phyloP scores from a whole-genome alignment of 2,329 filamentous ascomycete species.

The Penicillium sp. region DNA sequence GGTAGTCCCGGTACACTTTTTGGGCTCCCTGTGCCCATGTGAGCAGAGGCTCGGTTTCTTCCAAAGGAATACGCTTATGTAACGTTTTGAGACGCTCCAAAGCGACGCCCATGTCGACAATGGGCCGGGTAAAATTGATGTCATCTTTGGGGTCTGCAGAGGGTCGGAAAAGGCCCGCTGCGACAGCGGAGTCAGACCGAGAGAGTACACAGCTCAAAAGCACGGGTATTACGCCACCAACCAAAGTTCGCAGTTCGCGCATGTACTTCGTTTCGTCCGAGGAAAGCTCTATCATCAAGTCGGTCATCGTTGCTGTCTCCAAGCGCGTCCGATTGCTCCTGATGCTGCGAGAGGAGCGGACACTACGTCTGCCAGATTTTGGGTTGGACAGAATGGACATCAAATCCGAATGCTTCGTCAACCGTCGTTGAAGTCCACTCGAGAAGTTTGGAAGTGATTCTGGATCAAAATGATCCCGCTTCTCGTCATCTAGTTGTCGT shows the following conservation, averaged over 20 bases:
- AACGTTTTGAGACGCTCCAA: constrained; percentile 77
- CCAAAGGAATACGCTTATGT: constrained; percentile 74
- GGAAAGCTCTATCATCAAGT: constrained; percentile 74
- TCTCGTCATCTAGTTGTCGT: constrained; percentile 23
- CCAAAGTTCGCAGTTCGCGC: constrained; percentile 84
- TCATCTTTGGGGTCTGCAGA: constrained; percentile 53
- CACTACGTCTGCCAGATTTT: constrained; percentile 60
- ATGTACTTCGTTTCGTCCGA: constrained; percentile 85
- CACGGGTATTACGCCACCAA: constrained; percentile 92
- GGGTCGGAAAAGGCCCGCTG: constrained; percentile 64
- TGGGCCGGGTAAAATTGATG: constrained; percentile 70
- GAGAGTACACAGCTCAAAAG: constrained; percentile 79
- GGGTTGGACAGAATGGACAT: constrained; percentile 81
- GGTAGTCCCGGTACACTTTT: constrained; percentile 77
- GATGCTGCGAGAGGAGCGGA: constrained; percentile 73
- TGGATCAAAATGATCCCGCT: constrained; percentile 44
- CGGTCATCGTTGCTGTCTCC: constrained; percentile 65
- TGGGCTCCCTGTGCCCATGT: constrained; percentile 77
- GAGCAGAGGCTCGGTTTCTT: constrained; percentile 67
- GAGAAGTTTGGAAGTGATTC: constrained; percentile 44
- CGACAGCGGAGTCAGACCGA: constrained; percentile 61
- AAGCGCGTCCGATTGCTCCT: constrained; percentile 66
- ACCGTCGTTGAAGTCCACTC: constrained; percentile 61
- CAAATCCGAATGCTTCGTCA: constrained; percentile 89
- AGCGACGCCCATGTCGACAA: constrained; percentile 88